Percentiles rank a stretch among this genome's conserved stretches.
These are phyloP conservation scores for Penicillium sp. DNA, from an alignment of 2,329 filamentous ascomycete genomes.

Conservation along the genomic window DNA sequence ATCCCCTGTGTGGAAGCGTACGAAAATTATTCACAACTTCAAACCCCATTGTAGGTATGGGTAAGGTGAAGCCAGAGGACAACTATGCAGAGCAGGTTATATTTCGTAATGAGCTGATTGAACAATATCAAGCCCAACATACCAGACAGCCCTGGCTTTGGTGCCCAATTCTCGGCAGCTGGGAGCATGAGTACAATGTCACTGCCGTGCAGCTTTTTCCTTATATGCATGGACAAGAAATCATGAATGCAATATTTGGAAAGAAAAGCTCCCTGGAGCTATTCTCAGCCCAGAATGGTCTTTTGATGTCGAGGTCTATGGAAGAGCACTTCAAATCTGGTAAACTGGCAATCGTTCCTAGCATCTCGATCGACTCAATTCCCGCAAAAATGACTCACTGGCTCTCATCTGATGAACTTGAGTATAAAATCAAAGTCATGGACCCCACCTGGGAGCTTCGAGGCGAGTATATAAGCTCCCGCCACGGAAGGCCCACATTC, in stretches of 20 bases:
- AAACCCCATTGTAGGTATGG: not conserved
- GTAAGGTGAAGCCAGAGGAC: not conserved
- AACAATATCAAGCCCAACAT: not conserved
- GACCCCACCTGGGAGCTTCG: not conserved
- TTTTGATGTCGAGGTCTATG: not conserved
- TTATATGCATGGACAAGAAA: conserved; percentile 14
- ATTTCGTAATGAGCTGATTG: not conserved
- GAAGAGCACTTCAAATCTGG: not conserved
- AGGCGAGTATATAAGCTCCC: not conserved
- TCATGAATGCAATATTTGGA: conserved; percentile 22
- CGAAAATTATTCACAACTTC: not conserved
- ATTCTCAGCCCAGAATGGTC: conserved; percentile 14
- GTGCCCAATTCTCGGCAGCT: not conserved
- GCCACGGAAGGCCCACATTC: not conserved
- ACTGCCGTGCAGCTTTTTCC: conserved; percentile 16
- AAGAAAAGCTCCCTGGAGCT: conserved; percentile 9
- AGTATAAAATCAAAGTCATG: not conserved
- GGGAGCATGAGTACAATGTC: not conserved
- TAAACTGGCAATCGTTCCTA: not conserved
- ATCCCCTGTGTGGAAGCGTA: not conserved
- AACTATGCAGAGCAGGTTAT: not conserved
- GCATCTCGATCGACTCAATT: not conserved
- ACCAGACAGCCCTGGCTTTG: not conserved
- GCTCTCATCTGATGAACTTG: not conserved
- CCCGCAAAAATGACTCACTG: not conserved